Base-by-base conservation (phyloP, 2,329 filamentous ascomycete genomes). In the Cladosporium austrohemisphaericum region DNA sequence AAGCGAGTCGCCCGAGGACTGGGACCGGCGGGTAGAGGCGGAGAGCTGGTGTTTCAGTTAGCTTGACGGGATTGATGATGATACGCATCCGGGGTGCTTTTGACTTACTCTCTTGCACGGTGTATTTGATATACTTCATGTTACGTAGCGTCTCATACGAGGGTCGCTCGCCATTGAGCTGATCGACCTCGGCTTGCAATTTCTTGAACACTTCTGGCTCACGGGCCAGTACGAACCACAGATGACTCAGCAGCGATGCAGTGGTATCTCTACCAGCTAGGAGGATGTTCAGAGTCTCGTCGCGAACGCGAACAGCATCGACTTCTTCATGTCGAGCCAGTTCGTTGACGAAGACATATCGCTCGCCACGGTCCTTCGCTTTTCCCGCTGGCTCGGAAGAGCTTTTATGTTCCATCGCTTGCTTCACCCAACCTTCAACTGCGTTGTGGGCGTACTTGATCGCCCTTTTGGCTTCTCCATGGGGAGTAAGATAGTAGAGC, bases 1-100 rank as follows among this genome's bases (percentile, higher is more conserved):
- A 76, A 13, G 86, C 78, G 16, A 81, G 71, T 52, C 87, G 83
- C 38, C 88, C 76, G 66, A 90, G 90, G 73, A 86, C 86, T 2
- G 88, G 86, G 2, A 92, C 84, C 9, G 79, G 75, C 1, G 87
- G 86, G 66, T 90, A 89, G 13, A 90, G 69, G 13, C 87, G 82
- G 54, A 90, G 76, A 0, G 55, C 56, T 60, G 18, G 8, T 9
- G 7, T 22, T 46, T 9, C 1, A 14, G 33, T 45, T 33, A 45
- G 20, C 16, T 35, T 35, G 41, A n/a, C 6, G 16, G 13, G 14
- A 25, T 29, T 3, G 26, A 2, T 6, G 18, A 6, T 47, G 14
- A 25, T 19, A 38, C 8, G 14, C 22, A n/a, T 32, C 13, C 11
- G 9, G 19, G 19, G 20, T 9, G 22, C 1, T n/a, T n/a, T n/a